These are phyloP conservation scores for Xerocomellus amylosporus DNA, from an alignment of 768 basidiomycete species.

Conservation along the genomic window DNA sequence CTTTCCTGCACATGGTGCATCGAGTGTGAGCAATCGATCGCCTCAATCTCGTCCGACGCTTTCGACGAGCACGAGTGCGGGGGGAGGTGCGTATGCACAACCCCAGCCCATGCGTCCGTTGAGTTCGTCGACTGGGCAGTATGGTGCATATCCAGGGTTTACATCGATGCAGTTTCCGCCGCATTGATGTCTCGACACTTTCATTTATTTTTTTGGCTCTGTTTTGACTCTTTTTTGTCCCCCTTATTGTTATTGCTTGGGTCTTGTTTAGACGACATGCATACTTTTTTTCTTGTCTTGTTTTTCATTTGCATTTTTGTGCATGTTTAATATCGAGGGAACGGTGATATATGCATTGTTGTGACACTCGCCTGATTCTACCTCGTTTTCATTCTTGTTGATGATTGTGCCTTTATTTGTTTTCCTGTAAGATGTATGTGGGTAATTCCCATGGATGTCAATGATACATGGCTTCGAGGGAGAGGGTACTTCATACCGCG, in stretches of 20 bases:
- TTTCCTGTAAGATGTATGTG: slow-evolving; percentile 39
- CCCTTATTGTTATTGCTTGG: slow-evolving; percentile 25
- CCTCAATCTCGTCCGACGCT: slow-evolving; percentile 20
- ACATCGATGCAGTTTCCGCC: slow-evolving; percentile 26
- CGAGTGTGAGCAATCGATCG: slow-evolving; percentile 14
- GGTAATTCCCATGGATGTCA: not conserved
- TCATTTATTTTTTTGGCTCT: not conserved
- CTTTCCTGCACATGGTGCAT: slow-evolving; percentile 18
- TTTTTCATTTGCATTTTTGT: not conserved
- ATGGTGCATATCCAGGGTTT: slow-evolving; percentile 20
- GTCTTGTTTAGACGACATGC: slow-evolving; percentile 1
- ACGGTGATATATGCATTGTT: not conserved
- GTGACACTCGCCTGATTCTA: not conserved
- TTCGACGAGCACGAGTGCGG: slow-evolving; percentile 1
- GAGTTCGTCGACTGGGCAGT: slow-evolving; percentile 14
- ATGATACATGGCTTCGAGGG: not conserved
- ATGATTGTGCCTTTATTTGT: not conserved
- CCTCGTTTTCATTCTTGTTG: not conserved
- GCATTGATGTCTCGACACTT: slow-evolving; percentile 2
- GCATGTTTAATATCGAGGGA: not conserved
- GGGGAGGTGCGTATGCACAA: slow-evolving; percentile 20
- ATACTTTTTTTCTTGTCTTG: not conserved
- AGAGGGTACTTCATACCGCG: not conserved
- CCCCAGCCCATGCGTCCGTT: slow-evolving; percentile 23
- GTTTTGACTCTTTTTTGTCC: not conserved